Evolutionary conservation across 2,329 filamentous ascomycete genomes (phyloP).

Genomic region (Pseudogymnoascus pannorum): DNA sequence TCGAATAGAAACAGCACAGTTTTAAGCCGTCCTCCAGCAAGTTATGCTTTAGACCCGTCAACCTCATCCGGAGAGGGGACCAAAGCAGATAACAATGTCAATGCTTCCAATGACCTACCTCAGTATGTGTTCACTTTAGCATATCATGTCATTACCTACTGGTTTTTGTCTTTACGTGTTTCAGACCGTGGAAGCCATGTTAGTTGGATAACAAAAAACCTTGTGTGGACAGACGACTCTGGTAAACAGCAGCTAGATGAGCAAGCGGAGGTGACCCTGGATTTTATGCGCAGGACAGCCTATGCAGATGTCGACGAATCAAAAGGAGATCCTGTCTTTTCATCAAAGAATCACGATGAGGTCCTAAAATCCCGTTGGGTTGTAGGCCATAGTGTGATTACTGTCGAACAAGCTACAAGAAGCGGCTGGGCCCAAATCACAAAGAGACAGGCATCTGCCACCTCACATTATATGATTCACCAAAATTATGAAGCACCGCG

Average conservation of each 20-base stretch:
- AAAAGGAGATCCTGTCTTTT: conserved; percentile 57
- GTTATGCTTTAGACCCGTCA: conserved; percentile 14
- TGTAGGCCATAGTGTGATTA: conserved; percentile 65
- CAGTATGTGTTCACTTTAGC: conserved; percentile 91
- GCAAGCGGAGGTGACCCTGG: conserved; percentile 85
- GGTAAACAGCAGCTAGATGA: conserved; percentile 76
- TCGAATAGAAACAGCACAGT: conserved; percentile 31
- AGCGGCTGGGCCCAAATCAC: conserved; percentile 65
- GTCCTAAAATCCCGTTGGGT: conserved; percentile 64
- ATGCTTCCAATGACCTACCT: conserved; percentile 65
- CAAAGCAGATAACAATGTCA: conserved; percentile 36
- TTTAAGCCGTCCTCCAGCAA: conserved; percentile 22
- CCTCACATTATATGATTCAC: conserved; percentile 44
- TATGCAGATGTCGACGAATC: conserved; percentile 82
- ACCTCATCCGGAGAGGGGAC: conserved; percentile 33
- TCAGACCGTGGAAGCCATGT: conserved; percentile 78
- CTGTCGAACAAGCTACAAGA: conserved; percentile 61
- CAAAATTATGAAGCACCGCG: conserved; percentile 53
- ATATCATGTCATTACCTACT: conserved; percentile 93
- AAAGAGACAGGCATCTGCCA: conserved; percentile 64
- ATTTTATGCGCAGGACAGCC: conserved; percentile 86
- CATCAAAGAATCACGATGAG: conserved; percentile 55
- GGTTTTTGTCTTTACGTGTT: conserved; percentile 87
- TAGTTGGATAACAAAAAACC: conserved; percentile 79
- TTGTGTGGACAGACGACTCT: conserved; percentile 68